These are phyloP conservation scores for Larix kaempferi DNA, from an alignment of 75 land plant species.

Conservation along the genomic window DNA sequence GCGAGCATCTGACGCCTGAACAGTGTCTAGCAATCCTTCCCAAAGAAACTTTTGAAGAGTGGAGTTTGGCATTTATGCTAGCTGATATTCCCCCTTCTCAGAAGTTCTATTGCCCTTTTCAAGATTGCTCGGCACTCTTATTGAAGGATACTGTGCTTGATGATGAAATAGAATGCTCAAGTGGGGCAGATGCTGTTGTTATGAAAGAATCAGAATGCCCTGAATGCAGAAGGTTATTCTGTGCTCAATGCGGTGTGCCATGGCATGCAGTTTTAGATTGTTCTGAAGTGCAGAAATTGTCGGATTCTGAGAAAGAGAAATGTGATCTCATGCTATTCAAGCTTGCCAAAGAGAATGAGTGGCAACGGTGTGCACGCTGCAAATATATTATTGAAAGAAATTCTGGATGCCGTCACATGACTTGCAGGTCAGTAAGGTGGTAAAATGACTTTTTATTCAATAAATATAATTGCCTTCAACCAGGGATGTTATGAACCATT, in stretches of 20 bases:
- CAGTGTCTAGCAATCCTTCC: conserved; percentile 20
- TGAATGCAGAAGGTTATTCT: conserved; percentile 35
- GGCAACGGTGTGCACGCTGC: conserved; percentile 43
- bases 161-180: background rate
- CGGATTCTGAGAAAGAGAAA: conserved; percentile 17
- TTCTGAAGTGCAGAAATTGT: conserved; percentile 18
- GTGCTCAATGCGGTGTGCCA: conserved; percentile 42
- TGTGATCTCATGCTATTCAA: conserved; percentile 32
- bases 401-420: conserved; percentile 25
- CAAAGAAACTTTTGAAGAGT: conserved; percentile 25
- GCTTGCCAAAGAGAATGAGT: conserved; percentile 30
- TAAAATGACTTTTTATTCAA: background rate
- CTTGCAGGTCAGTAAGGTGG: conserved; percentile 38
- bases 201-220: conserved; percentile 29
- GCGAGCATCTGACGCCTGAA: conserved; percentile 16
- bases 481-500: too few species aligned
- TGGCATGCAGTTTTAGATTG: conserved; percentile 41
- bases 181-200: background rate
- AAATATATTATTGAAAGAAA: conserved; percentile 32
- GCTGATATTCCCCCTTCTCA: conserved; percentile 19
- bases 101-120: conserved; percentile 55
- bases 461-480: background rate
- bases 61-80: conserved; percentile 36
- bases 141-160: conserved; percentile 21
- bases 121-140: conserved; percentile 52